Percentiles rank a stretch among this genome's conserved stretches.
Evolutionary conservation across 257 asterid genomes (phyloP).

Genomic region (Cynanchum wilfordii): DNA sequence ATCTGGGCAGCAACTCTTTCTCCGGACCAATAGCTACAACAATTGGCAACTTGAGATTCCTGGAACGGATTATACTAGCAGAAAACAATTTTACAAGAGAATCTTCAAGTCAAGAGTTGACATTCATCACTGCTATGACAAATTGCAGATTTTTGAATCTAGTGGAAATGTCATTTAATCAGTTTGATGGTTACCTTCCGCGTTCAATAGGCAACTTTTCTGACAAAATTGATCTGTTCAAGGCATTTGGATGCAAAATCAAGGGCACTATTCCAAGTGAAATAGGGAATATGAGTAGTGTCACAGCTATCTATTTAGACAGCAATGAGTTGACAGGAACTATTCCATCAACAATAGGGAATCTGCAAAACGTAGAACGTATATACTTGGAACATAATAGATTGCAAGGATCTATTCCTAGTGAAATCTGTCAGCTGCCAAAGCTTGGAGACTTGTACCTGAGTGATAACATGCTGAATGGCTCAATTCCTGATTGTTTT

Average conservation of each 20-base stretch:
- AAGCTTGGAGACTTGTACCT: constrained; percentile 39
- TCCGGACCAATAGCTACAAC: constrained; percentile 34
- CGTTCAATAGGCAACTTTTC: constrained; percentile 47
- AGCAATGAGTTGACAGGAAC: constrained; percentile 38
- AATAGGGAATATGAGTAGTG: constrained; percentile 43
- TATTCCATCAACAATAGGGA: constrained; percentile 41
- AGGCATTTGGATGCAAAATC: constrained; percentile 32
- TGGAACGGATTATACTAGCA: constrained; percentile 21
- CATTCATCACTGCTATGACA: constrained; percentile 36
- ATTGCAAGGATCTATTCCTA: constrained; percentile 42
- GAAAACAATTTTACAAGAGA: constrained; percentile 42
- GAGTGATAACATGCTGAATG: constrained; percentile 34
- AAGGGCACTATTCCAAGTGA: constrained; percentile 41
- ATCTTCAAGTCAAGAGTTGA: constrained; percentile 22
- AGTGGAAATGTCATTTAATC: constrained; percentile 31
- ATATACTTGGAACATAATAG: constrained; percentile 45
- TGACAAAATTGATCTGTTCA: constrained; percentile 20
- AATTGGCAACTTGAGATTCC: constrained; percentile 28
- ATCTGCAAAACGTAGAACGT: constrained; percentile 23
- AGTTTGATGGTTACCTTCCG: constrained; percentile 42
- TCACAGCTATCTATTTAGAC: constrained; percentile 27
- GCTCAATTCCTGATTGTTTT: constrained; percentile 52
- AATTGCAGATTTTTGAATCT: constrained; percentile 25
- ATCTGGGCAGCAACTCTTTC: constrained; percentile 20
- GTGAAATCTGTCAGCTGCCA: constrained; percentile 33